Conservation (phyloP, 1,139 yeast genomes). For the Maudiozyma humilis region DNA sequence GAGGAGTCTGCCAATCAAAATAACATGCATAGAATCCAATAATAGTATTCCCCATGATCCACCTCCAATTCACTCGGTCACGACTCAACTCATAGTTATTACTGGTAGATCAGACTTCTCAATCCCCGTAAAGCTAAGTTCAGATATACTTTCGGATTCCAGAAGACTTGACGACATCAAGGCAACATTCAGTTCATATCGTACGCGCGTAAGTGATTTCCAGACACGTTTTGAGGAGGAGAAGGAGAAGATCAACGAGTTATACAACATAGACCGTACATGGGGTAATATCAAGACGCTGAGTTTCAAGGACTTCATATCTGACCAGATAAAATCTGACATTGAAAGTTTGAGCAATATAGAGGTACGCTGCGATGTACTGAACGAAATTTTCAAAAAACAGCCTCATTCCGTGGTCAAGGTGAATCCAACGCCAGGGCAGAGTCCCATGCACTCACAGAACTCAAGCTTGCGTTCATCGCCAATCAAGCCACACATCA, state of each 20-base stretch:
- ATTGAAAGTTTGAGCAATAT: conserved; percentile 23
- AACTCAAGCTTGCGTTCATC: not conserved
- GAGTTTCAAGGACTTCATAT: conserved; percentile 22
- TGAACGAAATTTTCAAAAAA: conserved; percentile 24
- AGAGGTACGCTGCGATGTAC: conserved; percentile 12
- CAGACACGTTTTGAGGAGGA: conserved; percentile 16
- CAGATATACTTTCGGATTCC: conserved; percentile 19
- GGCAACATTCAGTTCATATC: conserved; percentile 11
- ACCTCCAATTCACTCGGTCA: conserved; percentile 21
- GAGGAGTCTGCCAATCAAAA: conserved; percentile 21
- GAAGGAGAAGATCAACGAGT: conserved; percentile 13
- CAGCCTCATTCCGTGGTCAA: conserved; percentile 14
- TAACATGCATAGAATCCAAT: conserved; percentile 26
- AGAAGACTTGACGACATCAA: conserved; percentile 14
- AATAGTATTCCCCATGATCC: conserved; percentile 23
- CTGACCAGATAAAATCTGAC: conserved; percentile 18
- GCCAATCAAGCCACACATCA: not conserved
- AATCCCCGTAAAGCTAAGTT: conserved; percentile 30
- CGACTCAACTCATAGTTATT: conserved; percentile 23
- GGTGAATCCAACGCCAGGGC: not conserved
- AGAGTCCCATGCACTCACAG: conserved; percentile 1
- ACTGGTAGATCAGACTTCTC: conserved; percentile 30
- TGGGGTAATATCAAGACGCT: conserved; percentile 12
- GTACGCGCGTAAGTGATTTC: conserved; percentile 11
- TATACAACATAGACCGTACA: conserved; percentile 15